Evolutionary conservation across 2,329 filamentous ascomycete species (phyloP).

Genomic region (Botrytis sinoallii): DNA sequence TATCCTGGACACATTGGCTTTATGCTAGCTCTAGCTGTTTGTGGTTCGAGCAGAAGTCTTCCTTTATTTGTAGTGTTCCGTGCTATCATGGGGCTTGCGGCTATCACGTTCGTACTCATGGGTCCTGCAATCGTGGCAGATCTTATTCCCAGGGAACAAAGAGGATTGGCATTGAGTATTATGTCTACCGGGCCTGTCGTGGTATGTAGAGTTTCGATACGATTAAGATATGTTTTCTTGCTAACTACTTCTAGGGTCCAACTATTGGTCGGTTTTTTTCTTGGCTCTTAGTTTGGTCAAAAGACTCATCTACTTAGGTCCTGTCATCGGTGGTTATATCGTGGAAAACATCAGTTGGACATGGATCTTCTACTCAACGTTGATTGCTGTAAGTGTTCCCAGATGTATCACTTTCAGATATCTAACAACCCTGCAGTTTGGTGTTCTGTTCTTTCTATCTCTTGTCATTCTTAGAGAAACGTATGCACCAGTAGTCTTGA

Average conservation of each 20-base stretch:
- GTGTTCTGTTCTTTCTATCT: slow-evolving; percentile 35
- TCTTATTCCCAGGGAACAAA: not conserved
- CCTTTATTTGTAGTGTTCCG: not conserved
- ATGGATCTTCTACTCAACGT: slow-evolving; percentile 52
- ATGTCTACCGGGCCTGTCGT: not conserved
- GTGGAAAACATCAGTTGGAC: slow-evolving; percentile 48
- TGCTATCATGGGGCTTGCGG: slow-evolving; percentile 3
- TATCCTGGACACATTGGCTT: not conserved
- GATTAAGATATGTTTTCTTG: not conserved
- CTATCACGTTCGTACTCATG: slow-evolving; percentile 4
- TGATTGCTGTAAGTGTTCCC: slow-evolving; percentile 43
- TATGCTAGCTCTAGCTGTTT: not conserved
- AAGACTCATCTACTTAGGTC: slow-evolving; percentile 35
- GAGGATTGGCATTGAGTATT: not conserved
- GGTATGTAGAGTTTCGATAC: not conserved
- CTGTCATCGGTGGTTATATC: slow-evolving; percentile 51
- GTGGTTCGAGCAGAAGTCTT: not conserved
- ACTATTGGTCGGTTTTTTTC: not conserved
- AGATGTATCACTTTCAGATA: slow-evolving; percentile 28
- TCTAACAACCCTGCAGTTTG: not conserved
- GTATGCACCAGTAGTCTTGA: slow-evolving; percentile 48
- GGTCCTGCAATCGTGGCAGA: slow-evolving; percentile 4
- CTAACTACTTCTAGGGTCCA: not conserved
- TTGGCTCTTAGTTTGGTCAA: not conserved
- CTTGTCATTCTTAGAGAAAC: slow-evolving; percentile 47